Percentiles rank a stretch among this genome's conserved stretches.
Conservation (phyloP, 768 basidiomycete genomes). For the Gymnopilus junonius region DNA sequence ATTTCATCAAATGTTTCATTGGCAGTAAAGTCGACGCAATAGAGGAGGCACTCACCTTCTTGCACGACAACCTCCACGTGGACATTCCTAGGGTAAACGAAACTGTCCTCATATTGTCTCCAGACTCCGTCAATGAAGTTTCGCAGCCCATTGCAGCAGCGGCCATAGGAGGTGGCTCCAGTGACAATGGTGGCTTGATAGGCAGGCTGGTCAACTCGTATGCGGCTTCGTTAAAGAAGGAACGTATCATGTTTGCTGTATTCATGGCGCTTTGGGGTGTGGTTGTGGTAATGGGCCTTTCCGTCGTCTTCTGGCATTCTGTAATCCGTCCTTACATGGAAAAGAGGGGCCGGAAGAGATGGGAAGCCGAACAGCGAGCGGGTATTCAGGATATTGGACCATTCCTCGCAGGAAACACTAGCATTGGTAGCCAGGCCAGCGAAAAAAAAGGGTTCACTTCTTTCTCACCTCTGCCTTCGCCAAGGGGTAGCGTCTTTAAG, state of each 20-base stretch:
- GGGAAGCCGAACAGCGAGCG: constrained; percentile 54
- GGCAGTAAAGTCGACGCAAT: constrained; percentile 90
- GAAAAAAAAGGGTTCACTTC: constrained; percentile 37
- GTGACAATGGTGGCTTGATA: constrained; percentile 63
- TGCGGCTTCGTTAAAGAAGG: constrained; percentile 71
- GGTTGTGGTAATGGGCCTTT: constrained; percentile 81
- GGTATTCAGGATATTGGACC: constrained; percentile 50
- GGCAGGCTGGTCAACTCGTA: constrained; percentile 77
- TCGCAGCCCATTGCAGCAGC: constrained; percentile 82
- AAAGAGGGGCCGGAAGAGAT: constrained; percentile 50
- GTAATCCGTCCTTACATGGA: constrained; percentile 55
- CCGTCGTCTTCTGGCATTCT: constrained; percentile 74
- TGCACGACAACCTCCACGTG: constrained; percentile 85
- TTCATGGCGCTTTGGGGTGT: constrained; percentile 85
- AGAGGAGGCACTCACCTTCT: constrained; percentile 88
- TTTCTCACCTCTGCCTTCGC: constrained; percentile 56
- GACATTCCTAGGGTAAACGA: constrained; percentile 80
- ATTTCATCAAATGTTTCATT: constrained; percentile 88
- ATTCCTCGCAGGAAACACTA: constrained; percentile 24
- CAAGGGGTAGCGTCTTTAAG: constrained; percentile 37
- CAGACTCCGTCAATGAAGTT: constrained; percentile 70
- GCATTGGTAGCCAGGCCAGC: constrained; percentile 1
- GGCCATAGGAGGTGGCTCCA: constrained; percentile 65
- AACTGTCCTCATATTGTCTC: constrained; percentile 77
- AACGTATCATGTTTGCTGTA: constrained; percentile 81